Percentiles rank a stretch among this genome's conserved stretches.
These are phyloP conservation scores for Metschnikowia shivogae DNA, from an alignment of 805 yeast species.

Conservation along the genomic window DNA sequence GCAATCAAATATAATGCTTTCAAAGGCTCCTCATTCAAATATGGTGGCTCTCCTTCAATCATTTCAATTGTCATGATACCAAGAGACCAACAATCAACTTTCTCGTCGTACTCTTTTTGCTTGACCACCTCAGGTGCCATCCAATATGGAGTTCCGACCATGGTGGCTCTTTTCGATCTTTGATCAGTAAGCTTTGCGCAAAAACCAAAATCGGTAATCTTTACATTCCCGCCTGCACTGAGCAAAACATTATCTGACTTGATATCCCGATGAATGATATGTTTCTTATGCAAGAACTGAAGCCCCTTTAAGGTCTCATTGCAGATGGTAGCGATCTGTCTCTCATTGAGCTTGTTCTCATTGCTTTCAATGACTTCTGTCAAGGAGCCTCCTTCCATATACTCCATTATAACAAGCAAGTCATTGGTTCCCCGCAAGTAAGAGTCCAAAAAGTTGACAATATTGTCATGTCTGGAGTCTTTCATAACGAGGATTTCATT, in stretches of 20 bases:
- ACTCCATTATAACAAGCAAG: slow-evolving; percentile 99
- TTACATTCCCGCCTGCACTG: slow-evolving; percentile 41
- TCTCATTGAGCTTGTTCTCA: slow-evolving; percentile 63
- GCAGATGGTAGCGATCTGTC: slow-evolving; percentile 89
- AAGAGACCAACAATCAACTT: slow-evolving; percentile 78
- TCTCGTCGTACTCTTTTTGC: slow-evolving; percentile 75
- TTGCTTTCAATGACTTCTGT: slow-evolving; percentile 95
- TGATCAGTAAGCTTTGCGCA: slow-evolving; percentile 71
- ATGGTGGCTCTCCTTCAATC: slow-evolving; percentile 86
- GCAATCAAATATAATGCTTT: slow-evolving; percentile 74
- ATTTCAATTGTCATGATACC: slow-evolving; percentile 86
- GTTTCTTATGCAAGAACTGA: slow-evolving; percentile 85
- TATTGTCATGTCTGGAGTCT: slow-evolving; percentile 89
- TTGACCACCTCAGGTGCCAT: slow-evolving; percentile 87
- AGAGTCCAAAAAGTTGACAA: slow-evolving; percentile 91
- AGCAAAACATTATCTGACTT: slow-evolving; percentile 45
- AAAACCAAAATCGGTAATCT: slow-evolving; percentile 46
- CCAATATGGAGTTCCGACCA: slow-evolving; percentile 90
- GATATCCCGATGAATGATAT: slow-evolving; percentile 72
- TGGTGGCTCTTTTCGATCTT: slow-evolving; percentile 70
- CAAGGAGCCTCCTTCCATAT: slow-evolving; percentile 97
- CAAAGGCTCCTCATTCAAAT: slow-evolving; percentile 73
- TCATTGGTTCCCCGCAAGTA: slow-evolving; percentile 76
- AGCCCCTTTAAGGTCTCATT: slow-evolving; percentile 87
- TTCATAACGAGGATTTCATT: slow-evolving; percentile 97